Evolutionary conservation across 805 yeast genomes (phyloP).

Genomic region (Pichia insulana): DNA sequence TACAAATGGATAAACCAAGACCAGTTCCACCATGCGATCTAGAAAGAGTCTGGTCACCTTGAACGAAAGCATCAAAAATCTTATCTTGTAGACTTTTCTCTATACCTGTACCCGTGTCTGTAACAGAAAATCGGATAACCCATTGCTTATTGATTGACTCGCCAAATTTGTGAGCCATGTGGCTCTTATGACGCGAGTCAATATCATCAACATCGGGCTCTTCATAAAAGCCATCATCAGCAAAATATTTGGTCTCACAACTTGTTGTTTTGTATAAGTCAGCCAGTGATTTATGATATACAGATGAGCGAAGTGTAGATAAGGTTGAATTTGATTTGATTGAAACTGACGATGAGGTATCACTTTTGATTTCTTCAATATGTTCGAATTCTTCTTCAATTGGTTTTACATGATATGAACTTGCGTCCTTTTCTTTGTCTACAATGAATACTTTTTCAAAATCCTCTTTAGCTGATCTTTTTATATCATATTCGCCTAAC

Average conservation of each 20-base stretch:
- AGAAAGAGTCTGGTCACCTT: conserved; percentile 90
- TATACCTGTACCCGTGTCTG: conserved; percentile 93
- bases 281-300: conserved; percentile 35
- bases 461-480: conserved; percentile 32
- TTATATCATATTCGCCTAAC: conserved; percentile 65
- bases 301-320: conserved; percentile 22
- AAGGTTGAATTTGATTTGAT: conserved; percentile 13
- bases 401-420: conserved; percentile 8
- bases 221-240: conserved; percentile 12
- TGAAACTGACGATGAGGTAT: conserved; percentile 3
- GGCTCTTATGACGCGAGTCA: conserved; percentile 11
- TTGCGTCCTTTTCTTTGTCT: conserved; percentile 11
- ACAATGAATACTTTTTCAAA: conserved; percentile 41
- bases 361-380: conserved; percentile 1
- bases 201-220: conserved; percentile 18
- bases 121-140: conserved; percentile 64
- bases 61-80: conserved; percentile 94
- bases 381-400: not conserved
- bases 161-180: conserved; percentile 15
- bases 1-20: conserved; percentile 78
- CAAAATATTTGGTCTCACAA: conserved; percentile 14
- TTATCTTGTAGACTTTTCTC: conserved; percentile 71
- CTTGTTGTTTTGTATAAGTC: conserved; percentile 28
- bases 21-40: conserved; percentile 96
- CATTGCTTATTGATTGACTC: conserved; percentile 33